A percentile compares a stretch with the other conserved stretches of the same genome.
These are phyloP conservation scores for Yamadazyma tumulicola DNA, from an alignment of 805 yeast genomes.

Conservation along the genomic window DNA sequence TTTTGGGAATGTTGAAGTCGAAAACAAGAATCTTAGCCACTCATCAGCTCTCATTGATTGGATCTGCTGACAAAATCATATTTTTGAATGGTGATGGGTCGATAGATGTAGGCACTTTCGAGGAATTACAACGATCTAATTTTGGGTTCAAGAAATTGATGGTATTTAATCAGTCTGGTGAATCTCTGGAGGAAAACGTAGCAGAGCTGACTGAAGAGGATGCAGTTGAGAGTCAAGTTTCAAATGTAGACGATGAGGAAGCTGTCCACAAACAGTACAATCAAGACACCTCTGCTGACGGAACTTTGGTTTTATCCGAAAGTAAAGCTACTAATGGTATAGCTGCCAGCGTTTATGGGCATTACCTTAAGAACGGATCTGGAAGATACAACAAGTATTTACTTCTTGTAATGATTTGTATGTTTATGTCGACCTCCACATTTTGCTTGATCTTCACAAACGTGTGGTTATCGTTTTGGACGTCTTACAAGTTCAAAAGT, in stretches of 20 bases:
- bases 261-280: constrained; percentile 27
- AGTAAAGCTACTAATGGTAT: constrained; percentile 58
- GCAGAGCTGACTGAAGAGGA: constrained; percentile 11
- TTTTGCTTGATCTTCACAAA: constrained; percentile 59
- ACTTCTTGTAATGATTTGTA: constrained; percentile 18
- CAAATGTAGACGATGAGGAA: constrained; percentile 23
- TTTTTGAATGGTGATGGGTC: constrained; percentile 31
- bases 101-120: constrained; percentile 26
- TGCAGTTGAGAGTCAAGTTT: constrained; percentile 10
- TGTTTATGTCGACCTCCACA: constrained; percentile 38
- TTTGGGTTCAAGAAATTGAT: constrained; percentile 24
- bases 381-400: constrained; percentile 36
- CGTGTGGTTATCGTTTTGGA: constrained; percentile 86
- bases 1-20: constrained; percentile 21
- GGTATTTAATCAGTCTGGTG: constrained; percentile 19
- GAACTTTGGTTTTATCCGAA: constrained; percentile 41
- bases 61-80: constrained; percentile 26
- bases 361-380: constrained; percentile 53
- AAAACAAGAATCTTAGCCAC: constrained; percentile 36
- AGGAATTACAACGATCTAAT: constrained; percentile 21
- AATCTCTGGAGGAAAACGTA: constrained; percentile 16
- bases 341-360: constrained; percentile 43
- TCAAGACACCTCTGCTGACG: constrained; percentile 20
- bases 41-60: constrained; percentile 31
- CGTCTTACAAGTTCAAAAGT: constrained; percentile 47